Conservation (phyloP, 2,329 filamentous ascomycete genomes). For the Tolypocladium guangdongense region DNA sequence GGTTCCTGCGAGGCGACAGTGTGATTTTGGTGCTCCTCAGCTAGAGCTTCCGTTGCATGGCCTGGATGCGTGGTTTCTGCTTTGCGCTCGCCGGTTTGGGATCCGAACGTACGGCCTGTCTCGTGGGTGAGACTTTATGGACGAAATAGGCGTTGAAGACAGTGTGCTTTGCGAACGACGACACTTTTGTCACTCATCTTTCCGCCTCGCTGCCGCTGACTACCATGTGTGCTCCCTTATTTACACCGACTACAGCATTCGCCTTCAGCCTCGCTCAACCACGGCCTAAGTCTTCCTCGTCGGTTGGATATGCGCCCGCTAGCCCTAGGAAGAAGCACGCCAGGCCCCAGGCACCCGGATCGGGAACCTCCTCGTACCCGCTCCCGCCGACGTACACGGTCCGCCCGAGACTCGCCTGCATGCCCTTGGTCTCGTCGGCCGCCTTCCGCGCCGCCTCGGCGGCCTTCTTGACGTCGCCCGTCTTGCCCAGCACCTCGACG, state of each 20-base stretch:
- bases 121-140: conserved; percentile 18
- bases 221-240: background rate
- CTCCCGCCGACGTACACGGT: conserved; percentile 33
- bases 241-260: conserved; percentile 2
- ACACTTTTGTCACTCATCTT: conserved; percentile 6
- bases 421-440: conserved; percentile 77
- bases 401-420: conserved; percentile 75
- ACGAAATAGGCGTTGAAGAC: conserved; percentile 28
- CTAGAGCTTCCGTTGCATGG: conserved; percentile 23
- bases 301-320: conserved; percentile 30
- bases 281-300: background rate
- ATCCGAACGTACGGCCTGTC: conserved; percentile 8
- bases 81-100: conserved; percentile 10
- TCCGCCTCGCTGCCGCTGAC: background rate
- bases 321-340: conserved; percentile 74
- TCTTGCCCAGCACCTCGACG: conserved; percentile 56
- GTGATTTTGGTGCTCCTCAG: conserved; percentile 81
- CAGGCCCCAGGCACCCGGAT: conserved; percentile 62
- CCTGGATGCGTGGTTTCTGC: background rate
- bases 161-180: conserved; percentile 6
- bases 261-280: background rate
- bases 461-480: conserved; percentile 58
- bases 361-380: conserved; percentile 37
- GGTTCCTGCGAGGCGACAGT: conserved; percentile 78
- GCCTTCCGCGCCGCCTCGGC: conserved; percentile 65